Evolutionary conservation across 352 stramenopile genomes (phyloP), one percentile per base, ranked within the genome.

Genomic region (Pythium coloratum): DNA sequence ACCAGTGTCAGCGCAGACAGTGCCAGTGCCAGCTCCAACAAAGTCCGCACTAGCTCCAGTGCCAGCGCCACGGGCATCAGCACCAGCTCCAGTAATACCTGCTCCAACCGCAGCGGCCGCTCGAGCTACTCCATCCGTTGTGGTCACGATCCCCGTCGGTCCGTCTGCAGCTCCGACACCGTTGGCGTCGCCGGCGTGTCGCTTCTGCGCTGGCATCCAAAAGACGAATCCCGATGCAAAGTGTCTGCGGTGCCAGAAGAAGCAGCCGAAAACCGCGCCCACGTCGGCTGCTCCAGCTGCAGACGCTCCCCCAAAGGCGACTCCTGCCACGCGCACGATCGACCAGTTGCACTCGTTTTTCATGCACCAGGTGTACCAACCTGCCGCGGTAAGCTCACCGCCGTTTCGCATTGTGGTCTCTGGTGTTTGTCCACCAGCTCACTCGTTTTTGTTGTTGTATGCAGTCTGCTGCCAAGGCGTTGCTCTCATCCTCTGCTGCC

Each of bases 141-240:
- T 44, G 18, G 32, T n/a, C 32, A 46, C 28, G 4, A 46, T 40
- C 9, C 20, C 62, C 24, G 47, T 9, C 1, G 0, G 7, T 30
- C 12, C 44, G 24, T 7, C 44, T 6, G 9, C 42, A 3, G 18
- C 24, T 2, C 4, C 55, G 4, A 14, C 26, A 47, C 5, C 59
- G 32, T 30, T 54, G 2, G 33, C 38, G 6, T 36, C 47, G 16
- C 24, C 42, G 6, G n/a, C 40, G 24, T 71, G 64, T 32, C 50
- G 55, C 14, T 71, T 71, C 24, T 71, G 66, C 33, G 53, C 49
- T 13, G 42, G 53, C 16, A 63, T 71, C 38, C 51, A 67, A 28
- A 24, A 28, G 2, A 16, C 32, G 3, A 67, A 64, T 24, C 59
- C 59, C 0, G 33, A 32, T 18, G 55, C 46, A 28, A 32, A 60